phyloP scores from a whole-genome alignment of 148 eudicot genomes.

The Linanthus parryae region DNA sequence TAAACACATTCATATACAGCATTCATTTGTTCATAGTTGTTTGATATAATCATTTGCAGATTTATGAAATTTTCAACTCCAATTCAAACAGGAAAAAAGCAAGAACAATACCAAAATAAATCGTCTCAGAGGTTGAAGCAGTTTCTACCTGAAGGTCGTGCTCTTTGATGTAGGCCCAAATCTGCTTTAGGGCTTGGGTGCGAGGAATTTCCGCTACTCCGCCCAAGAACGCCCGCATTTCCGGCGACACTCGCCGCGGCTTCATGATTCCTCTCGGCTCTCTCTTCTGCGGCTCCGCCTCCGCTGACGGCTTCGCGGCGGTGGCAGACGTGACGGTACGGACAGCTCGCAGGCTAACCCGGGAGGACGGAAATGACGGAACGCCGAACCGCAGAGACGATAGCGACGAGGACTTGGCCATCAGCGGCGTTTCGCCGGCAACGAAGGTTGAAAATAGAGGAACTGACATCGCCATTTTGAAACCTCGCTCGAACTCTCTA shows the following conservation, averaged over 20 bases:
- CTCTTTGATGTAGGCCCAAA: slow-evolving; percentile 87
- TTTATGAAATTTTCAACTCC: no score
- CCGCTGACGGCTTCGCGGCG: slow-evolving; percentile 28
- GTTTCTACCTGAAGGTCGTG: slow-evolving; percentile 65
- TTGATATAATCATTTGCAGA: no score
- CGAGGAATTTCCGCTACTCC: slow-evolving; percentile 68
- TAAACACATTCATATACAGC: no score
- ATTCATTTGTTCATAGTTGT: no score
- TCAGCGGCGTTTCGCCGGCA: slow-evolving; percentile 16
- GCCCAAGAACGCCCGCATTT: slow-evolving; percentile 59
- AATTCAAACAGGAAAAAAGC: no score
- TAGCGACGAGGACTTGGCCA: slow-evolving; percentile 8
- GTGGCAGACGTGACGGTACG: slow-evolving; percentile 16
- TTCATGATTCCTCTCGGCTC: slow-evolving; percentile 79
- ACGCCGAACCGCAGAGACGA: neutral
- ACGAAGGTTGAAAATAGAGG: slow-evolving; percentile 15
- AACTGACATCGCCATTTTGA: slow-evolving; percentile 27
- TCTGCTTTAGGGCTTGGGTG: slow-evolving; percentile 64
- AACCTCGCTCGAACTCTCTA: slow-evolving; percentile 1
- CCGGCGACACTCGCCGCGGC: slow-evolving; percentile 65
- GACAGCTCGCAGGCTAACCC: slow-evolving; percentile 12
- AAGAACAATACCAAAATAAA: no score
- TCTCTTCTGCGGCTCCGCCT: slow-evolving; percentile 17
- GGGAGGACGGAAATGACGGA: neutral
- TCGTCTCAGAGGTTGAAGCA: slow-evolving; percentile 5